Base-by-base conservation (phyloP, 805 yeast species). In the Naumovozyma baii region DNA sequence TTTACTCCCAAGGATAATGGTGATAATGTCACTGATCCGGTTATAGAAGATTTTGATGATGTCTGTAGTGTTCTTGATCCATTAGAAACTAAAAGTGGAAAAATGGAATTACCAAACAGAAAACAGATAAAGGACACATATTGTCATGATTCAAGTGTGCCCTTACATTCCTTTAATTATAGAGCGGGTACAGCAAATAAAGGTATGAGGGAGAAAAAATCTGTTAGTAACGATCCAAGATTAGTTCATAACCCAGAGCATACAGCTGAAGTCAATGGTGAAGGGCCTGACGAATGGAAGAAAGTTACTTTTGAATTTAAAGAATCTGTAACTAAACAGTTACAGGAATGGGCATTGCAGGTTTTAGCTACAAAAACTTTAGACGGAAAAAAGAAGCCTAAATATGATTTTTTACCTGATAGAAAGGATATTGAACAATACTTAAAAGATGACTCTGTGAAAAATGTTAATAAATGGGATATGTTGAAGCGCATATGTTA, bases 181-280 rank as follows among this genome's bases (percentile, higher is more conserved):
- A 70, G 94, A 52, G 94, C 95, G 0, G 95, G 96, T 20, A 81
- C 73, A 40, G 94, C 85, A 20, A 90, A 90, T 54, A 63, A 67
- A 31, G 97, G 97, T 38, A 73, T 90, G 16, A 67, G 94, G 41
- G 96, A 87, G 43, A 76, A 74, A 54, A 90, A 90, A 64, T 76
- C 78, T 40, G 75, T 78, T 39, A 84, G 95, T 7, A 70, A 79
- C 1, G 97, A 90, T 59, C 72, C 88, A 0, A 74, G 97, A 55
- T 78, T 88, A 28, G 78, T 78, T 36, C 76, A 78, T 28, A 82
- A 72, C 50, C 64, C 64, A n/a, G 60, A 56, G 10, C 96, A 88
- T 57, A 65, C 67, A 42, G 66, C 67, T 12, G 96, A 88, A 57
- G 88, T 88, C 9, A 73, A 66, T 8, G 96, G 96, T 3, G 64